Conservation (phyloP, 441 rosid species). For the Aleurites moluccanus region DNA sequence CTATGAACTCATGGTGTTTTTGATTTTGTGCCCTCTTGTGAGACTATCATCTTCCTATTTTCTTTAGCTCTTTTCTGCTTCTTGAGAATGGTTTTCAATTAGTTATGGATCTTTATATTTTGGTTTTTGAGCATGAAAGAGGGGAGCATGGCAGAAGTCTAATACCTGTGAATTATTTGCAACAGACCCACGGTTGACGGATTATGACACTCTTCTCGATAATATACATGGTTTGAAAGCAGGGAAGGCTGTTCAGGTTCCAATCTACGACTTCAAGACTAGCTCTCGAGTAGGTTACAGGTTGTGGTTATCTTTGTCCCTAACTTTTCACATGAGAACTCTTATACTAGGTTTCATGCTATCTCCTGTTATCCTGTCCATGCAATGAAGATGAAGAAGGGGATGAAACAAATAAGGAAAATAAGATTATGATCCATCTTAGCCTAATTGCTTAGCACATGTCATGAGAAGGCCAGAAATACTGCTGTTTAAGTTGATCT, state of each 20-base stretch:
- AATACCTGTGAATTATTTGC: constrained; percentile 32
- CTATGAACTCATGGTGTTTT: neutral
- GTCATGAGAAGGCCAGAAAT: neutral
- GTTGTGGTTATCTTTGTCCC: constrained; percentile 37
- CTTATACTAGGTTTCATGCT: constrained; percentile 15
- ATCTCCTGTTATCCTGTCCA: constrained; percentile 17
- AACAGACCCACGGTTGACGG: constrained; percentile 97
- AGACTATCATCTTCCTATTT: no score
- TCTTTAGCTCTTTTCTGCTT: neutral
- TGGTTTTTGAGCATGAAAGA: constrained; percentile 19
- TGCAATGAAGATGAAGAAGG: neutral
- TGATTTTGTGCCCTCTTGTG: neutral
- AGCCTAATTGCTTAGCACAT: neutral
- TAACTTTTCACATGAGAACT: constrained; percentile 16
- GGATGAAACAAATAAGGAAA: constrained; percentile 7
- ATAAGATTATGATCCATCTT: neutral
- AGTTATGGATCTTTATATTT: neutral
- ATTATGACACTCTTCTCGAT: constrained; percentile 80
- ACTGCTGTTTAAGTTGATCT: constrained; percentile 13
- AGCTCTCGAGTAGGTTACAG: constrained; percentile 90
- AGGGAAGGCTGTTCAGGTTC: constrained; percentile 89
- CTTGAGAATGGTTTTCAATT: neutral
- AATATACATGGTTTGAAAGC: constrained; percentile 76
- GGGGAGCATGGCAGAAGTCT: constrained; percentile 25
- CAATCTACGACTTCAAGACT: constrained; percentile 90